Evolutionary conservation across 2,329 filamentous ascomycete genomes (phyloP), one percentile per base, ranked within the genome.

Genomic region (Microascus cirrosus): DNA sequence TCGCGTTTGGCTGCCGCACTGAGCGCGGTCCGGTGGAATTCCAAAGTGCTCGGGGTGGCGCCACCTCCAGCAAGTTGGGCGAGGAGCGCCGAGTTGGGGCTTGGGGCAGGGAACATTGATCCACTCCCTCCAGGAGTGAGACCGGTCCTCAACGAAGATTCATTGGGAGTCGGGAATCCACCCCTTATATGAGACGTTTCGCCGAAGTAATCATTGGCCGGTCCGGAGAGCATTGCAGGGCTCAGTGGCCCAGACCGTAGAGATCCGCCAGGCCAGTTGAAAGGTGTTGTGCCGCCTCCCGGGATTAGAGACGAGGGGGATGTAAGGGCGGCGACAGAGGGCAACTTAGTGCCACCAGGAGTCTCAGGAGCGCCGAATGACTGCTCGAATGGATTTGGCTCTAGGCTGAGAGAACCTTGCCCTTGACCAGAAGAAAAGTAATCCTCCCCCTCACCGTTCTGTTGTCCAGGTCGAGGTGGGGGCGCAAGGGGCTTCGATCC

Each of bases 311-410:
- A 84, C 53, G 90, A 90, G 7, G 94, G 93, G 53, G 94, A 97
- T 25, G 94, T 95, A 65, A 99, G 81, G 62, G 91, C 83, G 53
- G 91, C 91, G 64, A 97, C 91, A 18, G 92, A 89, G 55, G 94
- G 94, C 61, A 99, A 78, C 67, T 96, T 86, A 60, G 83, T 85
- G 62, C 83, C 87, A 64, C 90, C 89, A 18, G 93, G 91, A 35
- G 93, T 95, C 70, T 95, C 90, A 58, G 75, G 75, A 61, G 79
- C 77, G 64, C 82, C 85, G 70, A 99, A 99, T 7, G 93, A 96
- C 73, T 94, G 90, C 71, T 97, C 94, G 67, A 99, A 97, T 10
- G 94, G 93, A 72, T 99, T 97, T 60, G 91, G 91, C 76, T 97
- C 94, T 70, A 88, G 82, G 65, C 82, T 86, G 69, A 91, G 72